phyloP scores from a whole-genome alignment of 805 yeast genomes.

The Schizosaccharomyces japonicus region DNA sequence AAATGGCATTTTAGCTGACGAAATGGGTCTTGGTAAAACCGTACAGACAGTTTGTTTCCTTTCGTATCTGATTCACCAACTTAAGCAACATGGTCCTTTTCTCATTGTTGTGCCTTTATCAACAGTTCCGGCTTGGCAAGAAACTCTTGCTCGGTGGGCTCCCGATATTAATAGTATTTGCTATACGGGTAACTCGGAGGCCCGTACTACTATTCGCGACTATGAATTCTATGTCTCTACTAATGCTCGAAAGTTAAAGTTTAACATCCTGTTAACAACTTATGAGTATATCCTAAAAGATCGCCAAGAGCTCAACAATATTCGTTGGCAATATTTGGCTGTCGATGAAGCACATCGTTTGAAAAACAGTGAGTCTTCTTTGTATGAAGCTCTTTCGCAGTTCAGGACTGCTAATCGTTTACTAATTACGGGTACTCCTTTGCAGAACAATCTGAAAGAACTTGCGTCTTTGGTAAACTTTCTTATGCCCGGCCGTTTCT shows the following conservation, averaged over 20 bases:
- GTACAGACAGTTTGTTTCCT: conserved; percentile 88
- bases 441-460: conserved; percentile 87
- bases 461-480: conserved; percentile 85
- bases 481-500: conserved; percentile 81
- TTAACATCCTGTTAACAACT: conserved; percentile 79
- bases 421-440: conserved; percentile 91
- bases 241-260: conserved; percentile 47
- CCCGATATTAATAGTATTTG: conserved; percentile 85
- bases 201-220: conserved; percentile 61
- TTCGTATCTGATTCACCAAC: conserved; percentile 82
- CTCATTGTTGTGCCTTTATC: conserved; percentile 87
- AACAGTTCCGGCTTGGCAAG: conserved; percentile 97
- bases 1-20: conserved; percentile 93
- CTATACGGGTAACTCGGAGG: conserved; percentile 74
- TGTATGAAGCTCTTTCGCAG: conserved; percentile 65
- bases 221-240: conserved; percentile 52
- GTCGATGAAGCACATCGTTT: conserved; percentile 96
- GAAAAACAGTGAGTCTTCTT: conserved; percentile 78
- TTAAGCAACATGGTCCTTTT: conserved; percentile 95
- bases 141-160: conserved; percentile 91
- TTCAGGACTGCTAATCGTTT: conserved; percentile 67
- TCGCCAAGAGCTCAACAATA: conserved; percentile 47
- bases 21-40: conserved; percentile 96
- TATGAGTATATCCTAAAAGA: conserved; percentile 91
- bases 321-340: conserved; percentile 89